Evolutionary conservation across 225 moss, liverwort and hornwort species (phyloP).

Genomic region (Thuidium tamariscinum): DNA sequence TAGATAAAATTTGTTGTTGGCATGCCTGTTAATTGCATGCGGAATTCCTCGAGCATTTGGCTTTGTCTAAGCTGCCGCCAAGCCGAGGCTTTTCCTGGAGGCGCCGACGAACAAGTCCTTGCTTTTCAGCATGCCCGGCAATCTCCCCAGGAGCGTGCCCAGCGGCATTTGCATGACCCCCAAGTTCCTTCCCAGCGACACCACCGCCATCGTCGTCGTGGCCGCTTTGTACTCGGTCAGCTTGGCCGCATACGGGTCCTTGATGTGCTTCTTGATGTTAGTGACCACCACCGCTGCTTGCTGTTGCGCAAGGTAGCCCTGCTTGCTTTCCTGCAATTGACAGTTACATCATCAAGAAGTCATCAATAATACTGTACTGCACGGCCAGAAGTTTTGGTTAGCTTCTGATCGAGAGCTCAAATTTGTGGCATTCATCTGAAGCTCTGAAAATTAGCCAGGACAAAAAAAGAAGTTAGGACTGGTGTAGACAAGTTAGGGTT

Average conservation of each 20-base stretch:
- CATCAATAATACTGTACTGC: background rate
- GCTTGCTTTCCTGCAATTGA: constrained; percentile 65
- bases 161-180: constrained; percentile 62
- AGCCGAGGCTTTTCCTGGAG: constrained; percentile 29
- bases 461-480: background rate
- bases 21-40: no score
- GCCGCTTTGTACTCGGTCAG: constrained; percentile 39
- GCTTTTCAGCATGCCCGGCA: constrained; percentile 71
- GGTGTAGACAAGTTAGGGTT: background rate
- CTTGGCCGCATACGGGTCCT: constrained; percentile 28
- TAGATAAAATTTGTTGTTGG: background rate
- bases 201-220: constrained; percentile 23
- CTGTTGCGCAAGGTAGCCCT: constrained; percentile 49
- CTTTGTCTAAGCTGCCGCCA: background rate
- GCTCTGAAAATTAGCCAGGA: background rate
- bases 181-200: constrained; percentile 49
- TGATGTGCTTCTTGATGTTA: constrained; percentile 59
- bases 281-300: constrained; percentile 45
- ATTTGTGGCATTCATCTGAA: background rate
- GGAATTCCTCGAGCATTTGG: background rate
- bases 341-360: background rate
- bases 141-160: constrained; percentile 54
- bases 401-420: background rate
- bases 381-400: no score
- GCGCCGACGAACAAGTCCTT: constrained; percentile 61